Evolutionary conservation across 2,329 filamentous ascomycete genomes (phyloP), one percentile per base, ranked within the genome.

Genomic region (Dactylellina haptotyla): DNA sequence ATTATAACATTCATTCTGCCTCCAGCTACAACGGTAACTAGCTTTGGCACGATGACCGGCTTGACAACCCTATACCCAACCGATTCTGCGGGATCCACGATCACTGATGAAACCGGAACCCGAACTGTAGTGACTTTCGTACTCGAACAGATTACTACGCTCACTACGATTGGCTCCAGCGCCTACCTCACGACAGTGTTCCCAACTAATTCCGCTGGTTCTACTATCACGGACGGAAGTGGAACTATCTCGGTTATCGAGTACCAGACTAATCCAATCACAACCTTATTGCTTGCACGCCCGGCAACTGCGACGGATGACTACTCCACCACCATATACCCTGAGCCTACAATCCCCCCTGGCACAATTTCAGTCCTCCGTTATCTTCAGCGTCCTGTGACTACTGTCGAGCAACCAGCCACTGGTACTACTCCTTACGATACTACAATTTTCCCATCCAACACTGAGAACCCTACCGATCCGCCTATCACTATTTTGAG

Each of bases 381-480:
- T 9, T 54, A 32, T 37, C 25, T 34, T 54, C 4, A 9, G 9
- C 50, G 50, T 18, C 50, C 50, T 20, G 30, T 32, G n/a, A 54
- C 28, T 4, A 16, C 50, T 20, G 23, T 54, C 10, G 37, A 25
- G 10, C 32, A 12, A 54, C 25, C 50, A 34, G 50, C 26, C 2
- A 48, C n/a, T 9, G 45, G 45, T 23, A 25, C n/a, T 48, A 20
- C n/a, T 4, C 16, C n/a, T 10, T 54, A 25, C 2, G 16, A 18
- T 14, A 54, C 50, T 6, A 54, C 50, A 18, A 54, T 54, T n/a
- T 54, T 34, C 16, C 50, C 50, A 10, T 30, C 50, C 2, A 20
- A 30, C 14, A 54, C 50, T 4, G 12, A 30, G 12, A 45, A 45
- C 23, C 41, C 41, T 3, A 45, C 41, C 2, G 32, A 25, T n/a